Conservation (phyloP, 2,329 filamentous ascomycete genomes). For the Sporothrix globosa region DNA sequence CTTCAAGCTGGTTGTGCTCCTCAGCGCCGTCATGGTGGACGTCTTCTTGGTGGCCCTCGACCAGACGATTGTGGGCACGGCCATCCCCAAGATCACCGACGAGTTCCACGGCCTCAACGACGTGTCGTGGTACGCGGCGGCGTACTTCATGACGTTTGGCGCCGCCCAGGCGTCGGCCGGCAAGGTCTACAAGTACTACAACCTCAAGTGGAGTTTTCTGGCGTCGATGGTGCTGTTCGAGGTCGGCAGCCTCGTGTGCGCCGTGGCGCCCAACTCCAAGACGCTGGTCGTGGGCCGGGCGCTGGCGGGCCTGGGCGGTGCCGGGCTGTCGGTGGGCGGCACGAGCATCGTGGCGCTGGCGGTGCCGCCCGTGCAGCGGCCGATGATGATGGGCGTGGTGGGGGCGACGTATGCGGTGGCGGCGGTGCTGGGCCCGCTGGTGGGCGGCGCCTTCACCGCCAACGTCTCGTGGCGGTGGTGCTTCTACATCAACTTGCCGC, state of each 20-base stretch:
- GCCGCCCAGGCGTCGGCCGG: slow-evolving; percentile 11
- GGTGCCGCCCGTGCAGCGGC: not conserved
- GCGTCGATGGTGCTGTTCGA: slow-evolving; percentile 10
- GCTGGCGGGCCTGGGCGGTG: slow-evolving; percentile 13
- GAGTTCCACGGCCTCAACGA: slow-evolving; percentile 28
- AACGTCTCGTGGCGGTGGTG: slow-evolving; percentile 45
- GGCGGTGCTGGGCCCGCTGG: slow-evolving; percentile 39
- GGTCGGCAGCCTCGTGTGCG: slow-evolving; percentile 21
- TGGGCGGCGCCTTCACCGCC: slow-evolving; percentile 39
- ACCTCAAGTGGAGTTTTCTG: not conserved
- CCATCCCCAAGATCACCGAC: slow-evolving; percentile 28
- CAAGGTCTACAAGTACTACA: slow-evolving; percentile 26
- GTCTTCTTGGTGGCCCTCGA: slow-evolving; percentile 9
- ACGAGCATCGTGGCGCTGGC: slow-evolving; percentile 4
- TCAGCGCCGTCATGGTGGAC: slow-evolving; percentile 1
- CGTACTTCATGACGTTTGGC: slow-evolving; percentile 27
- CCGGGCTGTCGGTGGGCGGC: slow-evolving; percentile 18
- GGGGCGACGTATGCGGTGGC: slow-evolving; percentile 37
- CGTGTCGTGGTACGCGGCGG: slow-evolving; percentile 26
- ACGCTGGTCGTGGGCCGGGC: slow-evolving; percentile 9
- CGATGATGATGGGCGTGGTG: slow-evolving; percentile 19
- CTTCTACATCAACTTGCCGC: slow-evolving; percentile 48
- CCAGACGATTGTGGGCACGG: slow-evolving; percentile 29
- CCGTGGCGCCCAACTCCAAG: slow-evolving; percentile 7
- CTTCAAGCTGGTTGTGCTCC: slow-evolving; percentile 1